Conservation (phyloP, 192 early-diverging fungal genomes). For the Powellomyces hirtus region DNA sequence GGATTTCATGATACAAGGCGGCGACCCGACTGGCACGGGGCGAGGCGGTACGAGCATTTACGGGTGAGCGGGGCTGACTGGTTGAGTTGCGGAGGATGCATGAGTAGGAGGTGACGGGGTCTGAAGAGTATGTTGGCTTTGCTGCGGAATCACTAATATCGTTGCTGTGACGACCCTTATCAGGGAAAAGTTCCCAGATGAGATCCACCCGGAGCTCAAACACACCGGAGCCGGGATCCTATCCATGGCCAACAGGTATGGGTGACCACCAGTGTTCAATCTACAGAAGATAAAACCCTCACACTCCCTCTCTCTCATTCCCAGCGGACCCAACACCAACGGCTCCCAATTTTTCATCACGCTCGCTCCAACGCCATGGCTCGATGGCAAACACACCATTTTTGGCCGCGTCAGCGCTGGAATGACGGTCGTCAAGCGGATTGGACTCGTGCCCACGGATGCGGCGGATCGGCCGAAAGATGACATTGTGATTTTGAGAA, state of each 20-base stretch:
- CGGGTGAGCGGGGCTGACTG: conserved; percentile 69
- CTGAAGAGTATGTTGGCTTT: no score
- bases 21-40: conserved; percentile 92
- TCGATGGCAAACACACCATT: conserved; percentile 89
- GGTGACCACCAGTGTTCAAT: not conserved
- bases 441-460: conserved; percentile 41
- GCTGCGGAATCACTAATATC: no score
- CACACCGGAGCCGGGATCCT: conserved; percentile 88
- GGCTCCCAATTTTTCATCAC: conserved; percentile 83
- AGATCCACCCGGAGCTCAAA: conserved; percentile 69
- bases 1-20: conserved; percentile 98
- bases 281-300: no score
- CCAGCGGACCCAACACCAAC: conserved; percentile 56
- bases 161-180: no score
- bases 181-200: conserved; percentile 82
- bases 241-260: conserved; percentile 84
- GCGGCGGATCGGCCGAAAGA: conserved; percentile 41
- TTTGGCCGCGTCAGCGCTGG: conserved; percentile 83
- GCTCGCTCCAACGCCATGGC: conserved; percentile 85
- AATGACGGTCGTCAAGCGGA: conserved; percentile 75
- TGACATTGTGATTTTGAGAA: conserved; percentile 35
- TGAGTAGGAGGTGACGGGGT: no score
- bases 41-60: conserved; percentile 83
- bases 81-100: no score
- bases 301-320: no score